Evolutionary conservation across 202 grass and related monocot genomes (phyloP).

Genomic region (Carex arenaria): DNA sequence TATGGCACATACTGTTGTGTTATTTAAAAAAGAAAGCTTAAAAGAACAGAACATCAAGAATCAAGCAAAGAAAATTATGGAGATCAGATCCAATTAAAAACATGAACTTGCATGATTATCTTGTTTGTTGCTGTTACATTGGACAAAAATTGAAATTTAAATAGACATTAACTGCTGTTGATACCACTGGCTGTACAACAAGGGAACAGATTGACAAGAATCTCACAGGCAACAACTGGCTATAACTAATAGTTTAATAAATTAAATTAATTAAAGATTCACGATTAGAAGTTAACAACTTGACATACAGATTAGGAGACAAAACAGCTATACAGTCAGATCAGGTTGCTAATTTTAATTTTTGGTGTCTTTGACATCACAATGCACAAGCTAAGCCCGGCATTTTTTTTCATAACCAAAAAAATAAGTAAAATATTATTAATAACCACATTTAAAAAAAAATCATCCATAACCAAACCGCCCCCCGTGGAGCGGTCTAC

Average conservation of each 20-base stretch:
- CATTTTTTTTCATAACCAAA: too few species aligned
- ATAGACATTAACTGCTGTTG: not conserved
- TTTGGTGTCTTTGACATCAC: not conserved
- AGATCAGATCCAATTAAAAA: not conserved
- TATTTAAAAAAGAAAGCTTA: not conserved
- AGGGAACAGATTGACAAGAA: constrained; percentile 17
- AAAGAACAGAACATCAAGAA: not conserved
- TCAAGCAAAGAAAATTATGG: not conserved
- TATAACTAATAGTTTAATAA: constrained; percentile 1
- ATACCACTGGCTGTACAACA: not conserved
- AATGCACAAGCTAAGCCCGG: not conserved
- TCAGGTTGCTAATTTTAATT: not conserved
- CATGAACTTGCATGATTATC: constrained; percentile 21
- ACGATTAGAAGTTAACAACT: not conserved
- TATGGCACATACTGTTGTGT: not conserved
- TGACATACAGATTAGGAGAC: constrained; percentile 16
- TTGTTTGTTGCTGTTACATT: constrained; percentile 6
- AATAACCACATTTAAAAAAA: too few species aligned
- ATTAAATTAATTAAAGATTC: constrained; percentile 1
- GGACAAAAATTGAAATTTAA: constrained; percentile 18
- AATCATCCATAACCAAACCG: too few species aligned
- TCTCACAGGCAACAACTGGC: constrained; percentile 21
- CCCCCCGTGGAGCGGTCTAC: too few species aligned
- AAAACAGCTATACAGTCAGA: constrained; percentile 6
- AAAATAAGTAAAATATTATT: too few species aligned